Evolutionary conservation across 1,139 yeast genomes (phyloP).

Genomic region (Hansenula sp.): DNA sequence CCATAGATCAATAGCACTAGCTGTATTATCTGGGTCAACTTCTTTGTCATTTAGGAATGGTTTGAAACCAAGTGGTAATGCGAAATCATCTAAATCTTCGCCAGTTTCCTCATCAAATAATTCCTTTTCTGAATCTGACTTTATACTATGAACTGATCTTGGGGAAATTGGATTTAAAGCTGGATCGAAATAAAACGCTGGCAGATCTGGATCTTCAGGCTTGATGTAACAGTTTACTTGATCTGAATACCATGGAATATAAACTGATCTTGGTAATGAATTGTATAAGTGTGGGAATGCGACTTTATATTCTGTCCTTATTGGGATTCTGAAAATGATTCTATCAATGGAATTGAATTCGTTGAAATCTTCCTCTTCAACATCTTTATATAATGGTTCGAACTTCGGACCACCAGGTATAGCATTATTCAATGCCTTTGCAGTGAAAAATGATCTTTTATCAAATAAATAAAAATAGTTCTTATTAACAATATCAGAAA

Average conservation of each 20-base stretch:
- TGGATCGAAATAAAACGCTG: constrained; percentile 55
- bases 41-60: constrained; percentile 48
- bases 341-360: constrained; percentile 90
- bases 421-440: constrained; percentile 82
- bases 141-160: constrained; percentile 24
- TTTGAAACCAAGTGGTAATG: constrained; percentile 34
- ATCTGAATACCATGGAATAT: constrained; percentile 56
- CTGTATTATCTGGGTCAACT: constrained; percentile 44
- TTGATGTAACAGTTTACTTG: constrained; percentile 50
- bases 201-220: constrained; percentile 45
- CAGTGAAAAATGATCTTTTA: constrained; percentile 75
- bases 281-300: constrained; percentile 87
- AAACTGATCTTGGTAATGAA: constrained; percentile 67
- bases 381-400: constrained; percentile 78
- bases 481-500: constrained; percentile 45
- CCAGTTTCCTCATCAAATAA: constrained; percentile 26
- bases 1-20: constrained; percentile 61
- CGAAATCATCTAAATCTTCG: constrained; percentile 33
- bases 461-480: constrained; percentile 71
- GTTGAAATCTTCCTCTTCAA: constrained; percentile 71
- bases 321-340: constrained; percentile 71
- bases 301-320: constrained; percentile 78
- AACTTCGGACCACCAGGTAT: constrained; percentile 96
- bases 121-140: constrained; percentile 19
- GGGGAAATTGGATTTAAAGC: constrained; percentile 55